Evolutionary conservation across 1,139 yeast genomes (phyloP), one percentile per base, ranked within the genome.

Genomic region (Zygosaccharomyces sapae): DNA sequence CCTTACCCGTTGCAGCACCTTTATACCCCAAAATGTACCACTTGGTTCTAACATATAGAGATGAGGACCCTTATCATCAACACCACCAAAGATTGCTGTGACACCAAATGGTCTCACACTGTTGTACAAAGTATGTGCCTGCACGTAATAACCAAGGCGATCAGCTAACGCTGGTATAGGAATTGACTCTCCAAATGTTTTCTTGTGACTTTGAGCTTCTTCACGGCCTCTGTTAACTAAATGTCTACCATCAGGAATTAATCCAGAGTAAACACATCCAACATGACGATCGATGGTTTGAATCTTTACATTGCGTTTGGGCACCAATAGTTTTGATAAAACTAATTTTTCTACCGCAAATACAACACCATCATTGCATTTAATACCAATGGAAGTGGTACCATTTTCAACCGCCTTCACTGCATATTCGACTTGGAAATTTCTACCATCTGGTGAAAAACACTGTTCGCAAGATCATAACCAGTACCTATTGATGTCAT

Each of bases 1-100:
- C 98, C 98, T 68, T 94, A 52, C 99, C 99, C 4, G 97, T 81
- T 31, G 98, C 98, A 43, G 97, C 96, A 48, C 97, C 98, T 46
- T 79, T 77, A 70, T 92, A 94, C 41, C 99, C 97, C 98, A 92
- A 63, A 83, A 86, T 1, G 89, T 76, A 52, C 99, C 98, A 67
- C 95, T 86, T 55, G 99, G 98, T 68, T 94, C 99, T 53, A 94
- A 77, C 97, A 92, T 90, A 71, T 86, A 90, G 63, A 94, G 76
- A 66, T 90, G 97, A 33, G 96, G 82, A 7, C 96, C 96, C 53
- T 84, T 79, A 38, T 79, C 82, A 66, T 90, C 97, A 43, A 87
- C 81, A 53, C 98, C 98, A 41, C 97, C 98, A 44, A 94, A 78
- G 54, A 94, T 90, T 12, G 96, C 82, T 45, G 89, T 82, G 48